phyloP scores from a whole-genome alignment of 768 basidiomycete genomes.

The Podaxis pistillaris region DNA sequence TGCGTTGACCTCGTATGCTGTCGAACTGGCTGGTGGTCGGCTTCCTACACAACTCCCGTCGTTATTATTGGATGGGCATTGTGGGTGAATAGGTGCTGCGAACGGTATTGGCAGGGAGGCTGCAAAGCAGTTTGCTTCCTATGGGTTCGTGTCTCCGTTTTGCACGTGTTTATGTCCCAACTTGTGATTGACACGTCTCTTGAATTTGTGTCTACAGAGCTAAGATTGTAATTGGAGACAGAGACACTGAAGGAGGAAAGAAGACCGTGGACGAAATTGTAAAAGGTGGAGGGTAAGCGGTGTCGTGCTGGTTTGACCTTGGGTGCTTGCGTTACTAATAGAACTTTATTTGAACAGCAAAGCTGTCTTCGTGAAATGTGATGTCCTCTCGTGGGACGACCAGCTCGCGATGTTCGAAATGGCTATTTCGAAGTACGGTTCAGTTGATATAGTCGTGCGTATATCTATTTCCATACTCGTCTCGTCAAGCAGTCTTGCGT shows the following conservation, averaged over 20 bases:
- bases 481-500: not conserved
- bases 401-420: conserved; percentile 50
- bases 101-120: conserved; percentile 55
- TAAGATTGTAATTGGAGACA: conserved; percentile 54
- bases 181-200: not conserved
- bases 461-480: not conserved
- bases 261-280: conserved; percentile 39
- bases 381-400: conserved; percentile 56
- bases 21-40: not conserved
- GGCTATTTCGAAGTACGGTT: conserved; percentile 42
- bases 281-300: conserved; percentile 41
- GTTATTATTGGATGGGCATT: not conserved
- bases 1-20: not conserved
- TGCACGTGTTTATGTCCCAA: not conserved
- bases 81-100: conserved; percentile 36
- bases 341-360: conserved; percentile 27
- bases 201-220: conserved; percentile 32
- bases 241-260: conserved; percentile 38
- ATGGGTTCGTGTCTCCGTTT: conserved; percentile 36
- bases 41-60: not conserved
- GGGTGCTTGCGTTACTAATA: not conserved
- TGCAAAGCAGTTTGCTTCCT: conserved; percentile 48
- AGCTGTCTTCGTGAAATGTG: conserved; percentile 41
- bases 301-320: not conserved
- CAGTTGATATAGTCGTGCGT: conserved; percentile 54